Evolutionary conservation across 2,329 filamentous ascomycete species (phyloP).

Genomic region (Colletotrichum sp.): DNA sequence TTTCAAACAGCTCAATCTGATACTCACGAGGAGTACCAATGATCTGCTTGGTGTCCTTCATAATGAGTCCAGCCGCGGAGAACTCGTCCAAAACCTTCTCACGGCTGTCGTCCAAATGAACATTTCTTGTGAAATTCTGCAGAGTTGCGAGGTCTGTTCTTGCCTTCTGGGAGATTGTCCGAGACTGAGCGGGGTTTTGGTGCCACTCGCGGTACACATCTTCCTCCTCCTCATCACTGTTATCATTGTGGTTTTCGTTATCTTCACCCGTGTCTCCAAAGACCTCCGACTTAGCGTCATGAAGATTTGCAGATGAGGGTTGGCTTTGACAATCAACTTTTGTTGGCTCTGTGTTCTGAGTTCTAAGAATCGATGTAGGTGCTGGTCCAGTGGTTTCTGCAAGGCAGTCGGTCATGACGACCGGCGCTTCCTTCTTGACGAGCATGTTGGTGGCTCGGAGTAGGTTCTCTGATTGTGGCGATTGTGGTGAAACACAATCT

Average conservation of each 20-base stretch:
- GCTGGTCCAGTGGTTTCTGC: neutral
- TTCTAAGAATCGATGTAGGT: neutral
- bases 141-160: constrained; percentile 55
- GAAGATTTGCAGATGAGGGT: neutral
- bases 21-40: constrained; percentile 87
- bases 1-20: constrained; percentile 89
- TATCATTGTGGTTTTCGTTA: neutral
- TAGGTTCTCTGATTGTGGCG: neutral
- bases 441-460: neutral
- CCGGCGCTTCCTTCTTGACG: neutral
- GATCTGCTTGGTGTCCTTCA: constrained; percentile 53
- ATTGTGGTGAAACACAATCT: neutral
- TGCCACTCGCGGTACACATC: constrained; percentile 29
- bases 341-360: neutral
- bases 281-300: neutral
- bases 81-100: constrained; percentile 32
- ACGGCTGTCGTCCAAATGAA: constrained; percentile 36
- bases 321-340: neutral
- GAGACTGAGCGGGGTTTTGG: constrained; percentile 34
- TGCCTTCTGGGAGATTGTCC: constrained; percentile 51
- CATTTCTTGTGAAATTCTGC: constrained; percentile 41
- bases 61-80: constrained; percentile 37
- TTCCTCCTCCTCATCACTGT: neutral
- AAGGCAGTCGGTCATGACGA: neutral
- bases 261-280: neutral